Evolutionary conservation across 1,139 yeast genomes (phyloP).

Genomic region (Candida glucosophila): DNA sequence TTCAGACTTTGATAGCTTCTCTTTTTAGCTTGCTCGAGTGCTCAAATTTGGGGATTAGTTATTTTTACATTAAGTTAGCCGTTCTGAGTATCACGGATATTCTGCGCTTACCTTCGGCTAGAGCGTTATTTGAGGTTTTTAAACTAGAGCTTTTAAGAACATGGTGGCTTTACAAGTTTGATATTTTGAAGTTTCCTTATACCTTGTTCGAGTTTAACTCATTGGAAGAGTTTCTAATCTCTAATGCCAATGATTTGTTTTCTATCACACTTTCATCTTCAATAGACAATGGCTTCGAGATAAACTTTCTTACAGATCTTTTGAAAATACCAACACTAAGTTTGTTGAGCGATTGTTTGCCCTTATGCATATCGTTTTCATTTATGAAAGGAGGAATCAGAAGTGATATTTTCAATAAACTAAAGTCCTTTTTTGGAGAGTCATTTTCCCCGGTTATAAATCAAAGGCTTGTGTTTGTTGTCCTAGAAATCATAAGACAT

Average conservation of each 20-base stretch:
- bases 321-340: conserved; percentile 9
- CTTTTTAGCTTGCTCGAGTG: conserved; percentile 36
- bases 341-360: conserved; percentile 24
- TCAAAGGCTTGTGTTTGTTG: too few relatives aligned
- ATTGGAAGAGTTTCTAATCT: conserved; percentile 16
- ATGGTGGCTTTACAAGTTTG: conserved; percentile 30
- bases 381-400: conserved; percentile 35
- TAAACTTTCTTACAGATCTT: conserved; percentile 12
- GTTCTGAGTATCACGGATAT: conserved; percentile 13
- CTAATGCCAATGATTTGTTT: conserved; percentile 24
- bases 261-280: conserved; percentile 23
- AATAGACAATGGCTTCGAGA: conserved; percentile 1
- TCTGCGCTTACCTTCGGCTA: conserved; percentile 9
- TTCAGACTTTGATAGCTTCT: conserved; percentile 19
- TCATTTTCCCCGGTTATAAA: too few relatives aligned
- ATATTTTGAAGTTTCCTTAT: conserved; percentile 30
- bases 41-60: conserved; percentile 22
- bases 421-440: conserved; percentile 12
- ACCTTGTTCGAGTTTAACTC: conserved; percentile 23
- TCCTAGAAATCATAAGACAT: conserved; percentile 21
- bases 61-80: conserved; percentile 18
- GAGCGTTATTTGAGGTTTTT: conserved; percentile 18
- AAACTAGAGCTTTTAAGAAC: conserved; percentile 26
- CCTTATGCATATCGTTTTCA: conserved; percentile 34
- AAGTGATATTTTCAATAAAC: conserved; percentile 21